phyloP scores from a whole-genome alignment of 108 stramenopile genomes.

The Nitzschia sp. region DNA sequence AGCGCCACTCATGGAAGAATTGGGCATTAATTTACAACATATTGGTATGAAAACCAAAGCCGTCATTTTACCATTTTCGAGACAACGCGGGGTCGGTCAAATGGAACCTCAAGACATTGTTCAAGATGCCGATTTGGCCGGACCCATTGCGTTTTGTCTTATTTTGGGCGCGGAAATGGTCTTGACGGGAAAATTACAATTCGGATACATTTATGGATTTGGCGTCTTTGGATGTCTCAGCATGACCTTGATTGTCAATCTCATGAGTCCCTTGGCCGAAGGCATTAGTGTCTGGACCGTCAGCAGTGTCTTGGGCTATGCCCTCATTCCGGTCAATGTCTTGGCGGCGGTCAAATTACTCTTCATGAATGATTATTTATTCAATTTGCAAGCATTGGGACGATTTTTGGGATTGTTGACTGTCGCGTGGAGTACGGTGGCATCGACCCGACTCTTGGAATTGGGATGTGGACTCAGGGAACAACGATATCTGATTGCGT shows the following conservation, averaged over 20 bases:
- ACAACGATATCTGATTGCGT: constrained; percentile 97
- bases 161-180: constrained; percentile 90
- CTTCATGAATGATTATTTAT: constrained; percentile 52
- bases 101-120: constrained; percentile 52
- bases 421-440: constrained; percentile 92
- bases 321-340: constrained; percentile 94
- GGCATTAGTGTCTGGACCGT: constrained; percentile 80
- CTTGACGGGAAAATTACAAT: constrained; percentile 92
- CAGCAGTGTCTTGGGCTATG: constrained; percentile 93
- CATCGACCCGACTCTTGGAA: constrained; percentile 92
- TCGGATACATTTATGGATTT: constrained; percentile 98
- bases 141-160: constrained; percentile 92
- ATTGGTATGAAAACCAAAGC: constrained; percentile 92
- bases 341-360: constrained; percentile 89
- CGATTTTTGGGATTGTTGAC: constrained; percentile 73
- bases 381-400: constrained; percentile 70
- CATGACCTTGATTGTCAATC: constrained; percentile 93
- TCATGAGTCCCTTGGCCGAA: constrained; percentile 78
- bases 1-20: constrained; percentile 96
- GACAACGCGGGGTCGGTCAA: constrained; percentile 14
- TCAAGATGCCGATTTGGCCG: constrained; percentile 93
- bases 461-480: constrained; percentile 86
- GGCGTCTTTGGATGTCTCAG: constrained; percentile 94
- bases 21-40: constrained; percentile 95
- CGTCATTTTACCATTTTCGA: constrained; percentile 73